These are phyloP conservation scores for Podaxis rugospora DNA, from an alignment of 768 basidiomycete species.

Conservation along the genomic window DNA sequence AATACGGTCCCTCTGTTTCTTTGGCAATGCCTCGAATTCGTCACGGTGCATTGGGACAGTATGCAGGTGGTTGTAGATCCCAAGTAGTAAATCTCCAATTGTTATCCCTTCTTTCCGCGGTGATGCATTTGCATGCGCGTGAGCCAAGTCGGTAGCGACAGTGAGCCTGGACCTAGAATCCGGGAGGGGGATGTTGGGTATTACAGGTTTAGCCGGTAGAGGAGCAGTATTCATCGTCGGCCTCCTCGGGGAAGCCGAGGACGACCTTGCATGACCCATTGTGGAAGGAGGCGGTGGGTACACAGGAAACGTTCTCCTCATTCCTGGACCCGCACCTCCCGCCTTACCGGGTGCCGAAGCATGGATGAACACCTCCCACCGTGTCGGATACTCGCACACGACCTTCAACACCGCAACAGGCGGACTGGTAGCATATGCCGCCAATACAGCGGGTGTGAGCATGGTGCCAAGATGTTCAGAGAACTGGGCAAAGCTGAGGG, in stretches of 20 bases:
- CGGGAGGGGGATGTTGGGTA: not conserved
- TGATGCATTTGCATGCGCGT: not conserved
- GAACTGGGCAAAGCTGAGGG: slow-evolving; percentile 24
- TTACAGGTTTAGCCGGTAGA: not conserved
- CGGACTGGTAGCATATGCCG: slow-evolving; percentile 40
- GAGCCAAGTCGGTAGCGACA: not conserved
- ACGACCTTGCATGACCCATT: not conserved
- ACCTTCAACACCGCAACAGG: slow-evolving; percentile 32
- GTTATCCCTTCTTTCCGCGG: slow-evolving; percentile 37
- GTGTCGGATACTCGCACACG: slow-evolving; percentile 29
- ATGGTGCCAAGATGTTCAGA: slow-evolving; percentile 18
- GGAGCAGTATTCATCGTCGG: not conserved
- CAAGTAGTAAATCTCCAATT: slow-evolving; percentile 43
- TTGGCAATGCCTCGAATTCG: slow-evolving; percentile 40
- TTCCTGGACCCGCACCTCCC: not conserved
- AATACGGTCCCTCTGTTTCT: slow-evolving; percentile 39
- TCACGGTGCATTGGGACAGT: slow-evolving; percentile 27
- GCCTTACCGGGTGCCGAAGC: not conserved
- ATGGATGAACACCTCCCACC: not conserved
- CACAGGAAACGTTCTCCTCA: not conserved
- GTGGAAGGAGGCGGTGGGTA: not conserved
- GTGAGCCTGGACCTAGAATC: not conserved
- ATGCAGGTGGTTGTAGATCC: slow-evolving; percentile 37
- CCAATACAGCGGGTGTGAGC: slow-evolving; percentile 14
- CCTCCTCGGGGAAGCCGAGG: slow-evolving; percentile 29